Evolutionary conservation across 106 monocot genomes (phyloP), one percentile per base, ranked within the genome.

Genomic region (Acorus gramineus): DNA sequence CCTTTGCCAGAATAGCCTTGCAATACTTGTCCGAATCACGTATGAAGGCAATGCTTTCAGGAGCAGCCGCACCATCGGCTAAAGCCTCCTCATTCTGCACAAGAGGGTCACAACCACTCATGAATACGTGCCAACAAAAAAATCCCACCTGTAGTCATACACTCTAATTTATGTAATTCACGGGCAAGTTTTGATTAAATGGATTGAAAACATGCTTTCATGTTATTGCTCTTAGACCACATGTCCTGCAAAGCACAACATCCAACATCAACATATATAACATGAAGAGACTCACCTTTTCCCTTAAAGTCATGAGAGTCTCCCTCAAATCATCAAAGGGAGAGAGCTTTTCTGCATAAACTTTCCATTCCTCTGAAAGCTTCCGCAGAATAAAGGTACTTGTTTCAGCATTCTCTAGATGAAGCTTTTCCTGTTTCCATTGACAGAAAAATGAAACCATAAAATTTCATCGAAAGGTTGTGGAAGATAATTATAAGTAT

Each of bases 11-110:
- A 9, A 96, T 78, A 42, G 62, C 65, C 74, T 90, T 90, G 77
- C 85, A 90, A 52, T 80, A 82, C 74, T 96, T 90, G 76, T 96
- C 85, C 1, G 82, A 76, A 6, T 82, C 82, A 67, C 81, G 87
- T n/a, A 96, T 67, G 6, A 65, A 62, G 42, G 78, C 70, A 47
- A 71, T 65, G 45, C 67, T 55, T 52, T 65, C 70, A 4, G 76
- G 28, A 28, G 28, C 62, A 57, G 78, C 82, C 10, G 2, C 61
- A 57, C 61, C 56, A 5, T 47, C 76, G 0, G 69, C 64, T 49
- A 87, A 71, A 10, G 80, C 84, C 55, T 79, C 74, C 43, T 85
- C 78, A 61, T 86, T 87, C 95, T 96, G 84, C 12, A 67, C 28
- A 28, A 28, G 1, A 9, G 43, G 28, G 28, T 28, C 28, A 28